Evolutionary conservation across 2,329 filamentous ascomycete genomes (phyloP), one percentile per base, ranked within the genome.

Genomic region (Colletotrichum orbiculare): DNA sequence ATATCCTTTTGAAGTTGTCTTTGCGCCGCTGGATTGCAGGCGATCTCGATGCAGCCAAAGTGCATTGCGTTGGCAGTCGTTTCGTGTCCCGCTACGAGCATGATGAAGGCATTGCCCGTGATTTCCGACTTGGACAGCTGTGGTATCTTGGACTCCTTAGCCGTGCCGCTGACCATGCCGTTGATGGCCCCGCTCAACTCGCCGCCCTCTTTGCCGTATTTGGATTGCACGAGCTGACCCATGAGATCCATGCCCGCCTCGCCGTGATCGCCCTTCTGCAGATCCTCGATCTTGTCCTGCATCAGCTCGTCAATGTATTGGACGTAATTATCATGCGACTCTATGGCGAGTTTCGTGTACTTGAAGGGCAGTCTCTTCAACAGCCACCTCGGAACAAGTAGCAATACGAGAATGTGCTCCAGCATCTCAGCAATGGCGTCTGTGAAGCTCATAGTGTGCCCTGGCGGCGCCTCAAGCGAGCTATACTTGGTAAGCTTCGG

Each of bases 1-100:
- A 96, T 77, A 66, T 94, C 91, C 48, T 82, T 78, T 70, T 95
- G 92, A 4, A 95, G 77, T 7, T 81, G 81, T 33, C 85, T 83
- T 72, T 96, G 92, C 1, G 85, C 85, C 1, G 80, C 76, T 6
- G 87, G 87, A 70, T 89, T 84, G 70, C 87, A 85, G 12, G 91
- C 92, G 6, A 95, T 83, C 69, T 88, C 84, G 41, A 93, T 73
- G 4, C 94, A 77, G 2, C 88, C 83, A 73, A 92, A 94, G 77
- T 94, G 90, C 43, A 94, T 81, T 4, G 87, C 85, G 75, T 92
- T 93, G 52, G 91, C 91, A 2, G 91, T 91, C 1, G 92, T 94
- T 76, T 96, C 92, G 76, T 96, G 91, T 11, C 92, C 92, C 0
- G 92, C 92, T 1, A 94, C 81, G 66, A 87, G 82, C 76, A 89